These are phyloP conservation scores for Phaffia rhodozyma DNA, from an alignment of 1,284 basidiomycete genomes.

Conservation along the genomic window DNA sequence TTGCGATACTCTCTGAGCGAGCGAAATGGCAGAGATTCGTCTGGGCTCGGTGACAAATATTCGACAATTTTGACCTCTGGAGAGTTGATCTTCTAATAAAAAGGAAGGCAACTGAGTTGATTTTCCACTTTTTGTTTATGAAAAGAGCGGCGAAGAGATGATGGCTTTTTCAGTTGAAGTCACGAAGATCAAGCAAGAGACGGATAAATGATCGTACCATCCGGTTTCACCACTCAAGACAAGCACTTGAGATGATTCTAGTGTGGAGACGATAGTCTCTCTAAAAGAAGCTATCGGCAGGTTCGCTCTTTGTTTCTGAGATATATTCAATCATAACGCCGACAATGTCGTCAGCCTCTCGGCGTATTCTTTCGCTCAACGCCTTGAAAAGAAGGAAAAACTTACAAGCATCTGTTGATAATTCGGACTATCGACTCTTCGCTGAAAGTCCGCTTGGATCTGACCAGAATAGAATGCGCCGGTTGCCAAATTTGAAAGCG, in stretches of 20 bases:
- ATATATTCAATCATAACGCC: not conserved
- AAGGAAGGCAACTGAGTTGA: slow-evolving; percentile 94
- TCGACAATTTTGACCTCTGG: slow-evolving; percentile 70
- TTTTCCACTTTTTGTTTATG: slow-evolving; percentile 58
- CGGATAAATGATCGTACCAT: slow-evolving; percentile 45
- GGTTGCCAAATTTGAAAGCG: not conserved
- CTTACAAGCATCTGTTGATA: slow-evolving; percentile 83
- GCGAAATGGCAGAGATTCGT: slow-evolving; percentile 91
- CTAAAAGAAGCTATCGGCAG: slow-evolving; percentile 85
- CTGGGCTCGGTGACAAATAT: slow-evolving; percentile 93
- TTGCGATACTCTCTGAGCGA: slow-evolving; percentile 87
- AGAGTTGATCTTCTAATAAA: slow-evolving; percentile 81
- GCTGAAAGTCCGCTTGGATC: slow-evolving; percentile 48
- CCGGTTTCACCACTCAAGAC: slow-evolving; percentile 97
- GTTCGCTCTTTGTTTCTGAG: slow-evolving; percentile 49
- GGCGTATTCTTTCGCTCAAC: not conserved
- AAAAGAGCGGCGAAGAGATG: not conserved
- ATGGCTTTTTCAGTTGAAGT: slow-evolving; percentile 1
- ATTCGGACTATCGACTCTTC: slow-evolving; percentile 47
- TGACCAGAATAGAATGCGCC: slow-evolving; percentile 21
- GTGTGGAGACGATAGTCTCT: slow-evolving; percentile 54
- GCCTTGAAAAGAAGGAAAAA: slow-evolving; percentile 16
- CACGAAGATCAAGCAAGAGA: not conserved
- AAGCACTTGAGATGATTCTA: slow-evolving; percentile 72
- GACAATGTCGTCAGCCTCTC: not conserved